Evolutionary conservation across 1,139 yeast species (phyloP).

Genomic region (Pichia kudriavzevii): DNA sequence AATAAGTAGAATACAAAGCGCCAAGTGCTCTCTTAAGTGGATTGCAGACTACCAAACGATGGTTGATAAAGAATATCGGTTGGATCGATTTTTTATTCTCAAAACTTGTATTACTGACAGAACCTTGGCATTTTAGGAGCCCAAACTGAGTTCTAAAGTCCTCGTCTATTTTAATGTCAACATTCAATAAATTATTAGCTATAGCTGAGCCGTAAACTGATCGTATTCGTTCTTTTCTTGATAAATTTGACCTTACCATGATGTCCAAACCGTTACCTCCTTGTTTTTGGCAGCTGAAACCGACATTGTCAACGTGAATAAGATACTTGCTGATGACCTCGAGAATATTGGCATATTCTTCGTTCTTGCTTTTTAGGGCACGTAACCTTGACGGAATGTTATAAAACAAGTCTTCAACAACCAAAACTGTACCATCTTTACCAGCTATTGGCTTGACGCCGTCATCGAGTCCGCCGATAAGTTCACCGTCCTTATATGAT

Average conservation of each 20-base stretch:
- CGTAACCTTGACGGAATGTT: conserved; percentile 76
- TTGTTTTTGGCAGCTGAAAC: conserved; percentile 70
- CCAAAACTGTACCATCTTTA: conserved; percentile 74
- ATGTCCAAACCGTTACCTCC: conserved; percentile 35
- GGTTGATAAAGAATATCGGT: conserved; percentile 78
- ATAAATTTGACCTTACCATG: conserved; percentile 40
- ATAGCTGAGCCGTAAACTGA: conserved; percentile 63
- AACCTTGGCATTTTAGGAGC: conserved; percentile 45
- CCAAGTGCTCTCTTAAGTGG: conserved; percentile 65
- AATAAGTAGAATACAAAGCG: conserved; percentile 54
- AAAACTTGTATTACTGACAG: conserved; percentile 65
- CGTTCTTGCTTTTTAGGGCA: conserved; percentile 58
- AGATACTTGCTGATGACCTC: conserved; percentile 85
- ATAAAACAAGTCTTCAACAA: conserved; percentile 84
- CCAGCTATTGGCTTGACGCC: conserved; percentile 81
- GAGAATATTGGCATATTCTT: conserved; percentile 67
- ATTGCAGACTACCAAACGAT: conserved; percentile 75
- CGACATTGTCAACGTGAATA: conserved; percentile 60
- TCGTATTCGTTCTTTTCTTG: conserved; percentile 61
- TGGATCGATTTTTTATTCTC: conserved; percentile 56
- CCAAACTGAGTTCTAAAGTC: conserved; percentile 34
- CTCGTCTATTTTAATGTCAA: conserved; percentile 29
- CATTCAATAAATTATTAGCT: conserved; percentile 55
- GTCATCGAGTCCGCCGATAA: conserved; percentile 31
- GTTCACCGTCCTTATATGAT: conserved; percentile 54